Evolutionary conservation across 768 basidiomycete species (phyloP), one percentile per base, ranked within the genome.

Genomic region (Leccinum broughii): DNA sequence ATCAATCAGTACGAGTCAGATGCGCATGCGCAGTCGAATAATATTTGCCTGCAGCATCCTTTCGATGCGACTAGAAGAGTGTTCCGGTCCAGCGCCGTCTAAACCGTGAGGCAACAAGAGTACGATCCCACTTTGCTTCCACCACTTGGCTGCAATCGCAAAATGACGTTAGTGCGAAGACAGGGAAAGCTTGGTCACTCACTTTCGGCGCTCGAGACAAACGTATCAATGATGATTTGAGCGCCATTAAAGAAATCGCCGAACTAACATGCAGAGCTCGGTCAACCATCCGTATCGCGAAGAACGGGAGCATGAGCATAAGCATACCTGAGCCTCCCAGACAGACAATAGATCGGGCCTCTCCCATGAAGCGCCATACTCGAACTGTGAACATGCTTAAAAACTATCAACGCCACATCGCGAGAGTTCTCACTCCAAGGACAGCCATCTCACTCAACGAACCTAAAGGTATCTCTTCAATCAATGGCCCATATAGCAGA

Each of bases 231-330:
- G 55, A 93, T 88, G 58, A 94, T 82, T 82, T 90, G 67, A 39
- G 92, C 91, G 2, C 93, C 93, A 67, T 97, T 95, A 77, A 92
- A 90, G 75, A 97, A 97, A 70, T 95, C 94, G 22, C 93, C 93
- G 64, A 95, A 95, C 85, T 90, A 63, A n/a, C 4, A 22, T 28
- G 48, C 46, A 11, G 37, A 53, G 6, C 9, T 17, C 1, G 3
- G 37, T 62, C 57, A 35, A 20, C 41, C 22, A 28, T 32, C n/a
- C 46, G 20, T 17, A 46, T 22, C 46, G 24, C n/a, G 41, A 55
- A 10, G 17, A 34, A 11, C 2, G 41, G 57, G 26, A 39, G 20
- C 1, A 24, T 10, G 20, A 26, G 20, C 1, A 28, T 6, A n/a
- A 28, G 22, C 75, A 28, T 62, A 86, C 88, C 80, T 95, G 94